Percentiles rank a stretch among this genome's conserved stretches.
These are phyloP conservation scores for Baudoinia panamericana DNA, from an alignment of 495 filamentous ascomycete species.

Conservation along the genomic window DNA sequence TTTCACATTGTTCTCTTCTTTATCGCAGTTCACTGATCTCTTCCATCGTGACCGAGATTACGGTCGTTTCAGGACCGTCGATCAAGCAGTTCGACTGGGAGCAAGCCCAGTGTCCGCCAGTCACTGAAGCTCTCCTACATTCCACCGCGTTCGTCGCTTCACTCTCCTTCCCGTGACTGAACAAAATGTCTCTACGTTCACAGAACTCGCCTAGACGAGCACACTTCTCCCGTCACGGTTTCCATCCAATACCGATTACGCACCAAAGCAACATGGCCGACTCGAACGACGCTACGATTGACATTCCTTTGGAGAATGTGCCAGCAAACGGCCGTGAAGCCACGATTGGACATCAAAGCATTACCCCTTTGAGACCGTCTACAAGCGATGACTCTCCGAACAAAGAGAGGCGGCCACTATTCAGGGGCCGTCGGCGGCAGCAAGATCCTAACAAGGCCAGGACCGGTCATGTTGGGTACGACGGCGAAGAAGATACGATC, in stretches of 20 bases:
- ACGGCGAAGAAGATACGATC: slow-evolving; percentile 49
- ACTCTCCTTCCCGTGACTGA: no score
- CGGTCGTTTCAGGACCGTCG: no score
- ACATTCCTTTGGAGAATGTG: slow-evolving; percentile 42
- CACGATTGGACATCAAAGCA: slow-evolving; percentile 31
- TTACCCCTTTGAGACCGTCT: slow-evolving; percentile 3
- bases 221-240: slow-evolving; percentile 25
- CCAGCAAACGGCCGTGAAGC: slow-evolving; percentile 30
- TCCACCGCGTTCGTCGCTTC: no score
- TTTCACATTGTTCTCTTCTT: no score
- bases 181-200: not conserved
- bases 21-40: no score
- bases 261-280: slow-evolving; percentile 18
- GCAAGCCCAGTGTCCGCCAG: no score
- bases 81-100: no score
- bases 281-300: slow-evolving; percentile 46
- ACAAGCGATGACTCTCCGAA: slow-evolving; percentile 10
- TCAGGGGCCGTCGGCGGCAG: slow-evolving; percentile 44
- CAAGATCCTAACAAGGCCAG: slow-evolving; percentile 35
- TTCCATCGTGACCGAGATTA: no score
- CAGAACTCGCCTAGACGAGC: slow-evolving; percentile 1
- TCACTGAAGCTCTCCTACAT: no score
- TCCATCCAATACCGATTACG: slow-evolving; percentile 21
- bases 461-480: slow-evolving; percentile 33
- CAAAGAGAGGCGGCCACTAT: slow-evolving; percentile 41